These are phyloP conservation scores for Polygonum maritimum DNA, from an alignment of 148 eudicot species.

Conservation along the genomic window DNA sequence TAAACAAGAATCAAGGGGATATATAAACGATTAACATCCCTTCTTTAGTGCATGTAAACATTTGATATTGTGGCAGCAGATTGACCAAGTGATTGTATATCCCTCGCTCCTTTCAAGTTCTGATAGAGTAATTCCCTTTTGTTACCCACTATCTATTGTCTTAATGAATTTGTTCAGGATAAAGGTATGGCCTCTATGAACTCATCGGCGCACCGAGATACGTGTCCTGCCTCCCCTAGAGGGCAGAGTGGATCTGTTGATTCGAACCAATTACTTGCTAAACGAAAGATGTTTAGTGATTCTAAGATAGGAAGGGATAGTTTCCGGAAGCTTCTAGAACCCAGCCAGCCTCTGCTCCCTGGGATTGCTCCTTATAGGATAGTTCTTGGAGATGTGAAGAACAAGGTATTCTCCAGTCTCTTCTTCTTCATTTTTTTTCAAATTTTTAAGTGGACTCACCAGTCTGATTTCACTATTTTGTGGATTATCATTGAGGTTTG, in stretches of 20 bases:
- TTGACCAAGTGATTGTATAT: neutral
- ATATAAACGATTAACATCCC: neutral
- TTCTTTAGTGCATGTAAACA: neutral
- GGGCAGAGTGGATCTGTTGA: slow-evolving; percentile 27
- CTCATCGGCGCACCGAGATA: slow-evolving; percentile 9
- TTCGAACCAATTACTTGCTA: slow-evolving; percentile 37
- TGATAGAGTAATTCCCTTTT: neutral
- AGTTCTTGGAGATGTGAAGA: slow-evolving; percentile 80
- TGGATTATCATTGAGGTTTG: neutral
- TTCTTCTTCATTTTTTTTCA: neutral
- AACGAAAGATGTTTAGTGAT: slow-evolving; percentile 62
- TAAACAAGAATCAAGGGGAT: neutral
- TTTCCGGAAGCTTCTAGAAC: slow-evolving; percentile 86
- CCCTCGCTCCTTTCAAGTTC: neutral
- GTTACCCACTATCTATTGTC: neutral
- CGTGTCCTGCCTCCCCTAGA: slow-evolving; percentile 8
- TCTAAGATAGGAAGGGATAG: slow-evolving; percentile 65
- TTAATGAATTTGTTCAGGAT: slow-evolving; percentile 6
- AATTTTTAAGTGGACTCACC: neutral
- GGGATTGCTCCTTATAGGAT: slow-evolving; percentile 75
- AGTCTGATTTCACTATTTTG: neutral
- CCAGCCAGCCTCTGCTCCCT: slow-evolving; percentile 55
- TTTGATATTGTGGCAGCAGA: neutral
- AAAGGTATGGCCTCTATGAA: slow-evolving; percentile 7
- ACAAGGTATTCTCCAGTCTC: slow-evolving; percentile 40